These are phyloP conservation scores for Raphanus raphanistrum DNA, from an alignment of 345 rosid species.

Conservation along the genomic window DNA sequence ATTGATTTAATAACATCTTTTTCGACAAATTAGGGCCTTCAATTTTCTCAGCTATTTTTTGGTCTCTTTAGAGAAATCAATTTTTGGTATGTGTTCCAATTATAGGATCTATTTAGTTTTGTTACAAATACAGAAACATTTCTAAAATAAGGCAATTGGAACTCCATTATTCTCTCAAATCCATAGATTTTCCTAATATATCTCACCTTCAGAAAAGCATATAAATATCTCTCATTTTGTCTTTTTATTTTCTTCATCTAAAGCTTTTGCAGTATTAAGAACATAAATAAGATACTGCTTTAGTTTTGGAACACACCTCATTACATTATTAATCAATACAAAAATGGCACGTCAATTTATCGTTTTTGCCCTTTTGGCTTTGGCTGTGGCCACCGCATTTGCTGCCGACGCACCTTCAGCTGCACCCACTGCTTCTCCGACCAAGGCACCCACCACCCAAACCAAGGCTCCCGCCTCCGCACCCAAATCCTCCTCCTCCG, in stretches of 20 bases:
- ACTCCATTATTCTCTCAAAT: conserved; percentile 23
- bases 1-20: background rate
- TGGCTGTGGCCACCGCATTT: conserved; percentile 32
- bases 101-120: background rate
- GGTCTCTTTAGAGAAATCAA: too few relatives aligned
- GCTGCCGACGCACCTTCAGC: conserved; percentile 38
- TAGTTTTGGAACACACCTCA: conserved; percentile 35
- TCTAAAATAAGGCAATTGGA: conserved; percentile 29
- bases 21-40: background rate
- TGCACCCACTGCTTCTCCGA: conserved; percentile 26
- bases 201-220: background rate
- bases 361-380: conserved; percentile 29
- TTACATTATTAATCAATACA: conserved; percentile 5
- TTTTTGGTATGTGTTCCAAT: background rate
- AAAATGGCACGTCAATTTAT: conserved; percentile 34
- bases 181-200: conserved; percentile 7
- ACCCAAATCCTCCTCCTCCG: conserved; percentile 22
- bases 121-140: background rate
- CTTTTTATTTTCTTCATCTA: conserved; percentile 19
- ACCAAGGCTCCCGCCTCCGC: conserved; percentile 30
- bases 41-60: background rate
- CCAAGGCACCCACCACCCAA: conserved; percentile 21
- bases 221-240: conserved; percentile 4
- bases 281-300: conserved; percentile 19
- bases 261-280: conserved; percentile 35